Evolutionary conservation across 164 flowering plant species (phyloP).

Genomic region (Berberis thunbergii): DNA sequence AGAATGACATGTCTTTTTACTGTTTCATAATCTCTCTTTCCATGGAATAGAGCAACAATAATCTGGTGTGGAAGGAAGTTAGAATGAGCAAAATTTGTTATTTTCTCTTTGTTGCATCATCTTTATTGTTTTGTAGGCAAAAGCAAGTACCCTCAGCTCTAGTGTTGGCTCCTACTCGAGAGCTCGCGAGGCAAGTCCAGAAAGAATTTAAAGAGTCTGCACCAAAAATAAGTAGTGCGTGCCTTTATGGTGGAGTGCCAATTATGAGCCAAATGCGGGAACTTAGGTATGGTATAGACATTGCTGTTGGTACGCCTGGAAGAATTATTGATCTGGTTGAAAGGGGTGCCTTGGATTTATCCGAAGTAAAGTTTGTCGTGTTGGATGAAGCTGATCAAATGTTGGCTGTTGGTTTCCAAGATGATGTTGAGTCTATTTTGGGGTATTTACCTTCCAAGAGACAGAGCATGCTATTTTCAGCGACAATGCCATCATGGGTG

Average conservation of each 20-base stretch:
- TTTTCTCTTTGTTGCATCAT: not conserved
- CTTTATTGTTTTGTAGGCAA: conserved; percentile 10
- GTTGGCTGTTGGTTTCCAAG: conserved; percentile 29
- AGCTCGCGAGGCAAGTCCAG: conserved; percentile 30
- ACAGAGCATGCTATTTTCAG: conserved; percentile 29
- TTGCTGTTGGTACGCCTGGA: conserved; percentile 32
- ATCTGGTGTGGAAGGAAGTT: too few relatives aligned
- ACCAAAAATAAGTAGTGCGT: conserved; percentile 21
- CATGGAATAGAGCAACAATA: too few relatives aligned
- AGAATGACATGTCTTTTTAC: too few relatives aligned
- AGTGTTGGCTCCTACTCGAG: conserved; percentile 26
- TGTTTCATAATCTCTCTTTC: too few relatives aligned
- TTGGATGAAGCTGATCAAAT: conserved; percentile 34
- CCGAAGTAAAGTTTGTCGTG: conserved; percentile 27
- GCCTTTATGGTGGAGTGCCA: conserved; percentile 29
- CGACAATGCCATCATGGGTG: conserved; percentile 33
- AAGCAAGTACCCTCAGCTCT: conserved; percentile 21
- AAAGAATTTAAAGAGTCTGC: conserved; percentile 30
- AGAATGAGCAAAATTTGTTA: not conserved
- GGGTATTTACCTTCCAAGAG: conserved; percentile 22
- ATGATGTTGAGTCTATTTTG: conserved; percentile 24
- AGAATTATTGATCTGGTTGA: conserved; percentile 28
- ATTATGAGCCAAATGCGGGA: conserved; percentile 17
- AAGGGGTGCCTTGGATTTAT: conserved; percentile 25
- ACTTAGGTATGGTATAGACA: conserved; percentile 21